Conservation (phyloP, 352 stramenopile genomes). For the Aphanomyces cochlioides region DNA sequence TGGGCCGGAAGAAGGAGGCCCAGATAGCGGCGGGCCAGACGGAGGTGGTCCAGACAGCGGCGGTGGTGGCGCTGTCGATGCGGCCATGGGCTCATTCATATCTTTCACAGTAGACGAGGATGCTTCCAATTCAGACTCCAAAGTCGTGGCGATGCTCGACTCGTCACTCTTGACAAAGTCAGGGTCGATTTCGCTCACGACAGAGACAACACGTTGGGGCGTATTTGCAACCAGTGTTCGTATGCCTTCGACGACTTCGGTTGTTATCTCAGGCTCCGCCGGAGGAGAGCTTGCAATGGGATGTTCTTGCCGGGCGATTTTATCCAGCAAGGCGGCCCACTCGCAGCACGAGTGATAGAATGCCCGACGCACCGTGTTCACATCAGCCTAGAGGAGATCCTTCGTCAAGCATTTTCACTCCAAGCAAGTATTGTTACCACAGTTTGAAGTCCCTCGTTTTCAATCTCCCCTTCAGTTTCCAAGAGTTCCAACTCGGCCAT, state of each 20-base stretch:
- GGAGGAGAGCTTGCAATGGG: neutral
- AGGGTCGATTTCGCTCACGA: neutral
- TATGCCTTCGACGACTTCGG: neutral
- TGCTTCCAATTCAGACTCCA: neutral
- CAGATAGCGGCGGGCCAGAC: no score
- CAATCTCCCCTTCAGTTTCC: constrained; percentile 1
- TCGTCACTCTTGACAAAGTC: neutral
- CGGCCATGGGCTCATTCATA: no score
- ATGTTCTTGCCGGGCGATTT: neutral
- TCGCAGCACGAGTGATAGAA: constrained; percentile 21
- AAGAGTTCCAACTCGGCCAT: constrained; percentile 5
- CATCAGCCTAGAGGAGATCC: constrained; percentile 9
- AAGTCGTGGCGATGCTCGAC: neutral
- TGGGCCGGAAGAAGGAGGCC: neutral
- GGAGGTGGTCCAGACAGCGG: no score
- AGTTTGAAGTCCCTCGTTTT: constrained; percentile 1
- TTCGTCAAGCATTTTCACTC: neutral
- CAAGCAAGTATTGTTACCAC: neutral
- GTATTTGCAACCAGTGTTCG: neutral
- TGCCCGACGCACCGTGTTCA: constrained; percentile 12
- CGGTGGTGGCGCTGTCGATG: no score
- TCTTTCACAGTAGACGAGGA: no score
- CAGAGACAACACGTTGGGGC: neutral
- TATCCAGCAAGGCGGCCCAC: constrained; percentile 8
- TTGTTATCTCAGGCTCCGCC: no score